These are phyloP conservation scores for Boletus tylopilopsis DNA, from an alignment of 768 basidiomycete genomes.

Conservation along the genomic window DNA sequence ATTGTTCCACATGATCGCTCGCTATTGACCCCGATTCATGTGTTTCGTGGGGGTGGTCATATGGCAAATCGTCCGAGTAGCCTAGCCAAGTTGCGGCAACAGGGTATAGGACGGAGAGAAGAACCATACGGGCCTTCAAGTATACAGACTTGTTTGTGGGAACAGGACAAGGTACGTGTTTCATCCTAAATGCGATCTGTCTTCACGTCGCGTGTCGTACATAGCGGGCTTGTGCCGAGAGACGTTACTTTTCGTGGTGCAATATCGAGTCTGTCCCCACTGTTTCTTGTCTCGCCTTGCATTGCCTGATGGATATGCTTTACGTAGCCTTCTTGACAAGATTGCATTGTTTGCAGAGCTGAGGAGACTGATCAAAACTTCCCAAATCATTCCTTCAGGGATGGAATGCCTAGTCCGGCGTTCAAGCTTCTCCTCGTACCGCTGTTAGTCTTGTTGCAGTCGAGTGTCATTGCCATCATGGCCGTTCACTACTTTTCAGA, in stretches of 20 bases:
- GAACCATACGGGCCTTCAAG: constrained; percentile 20
- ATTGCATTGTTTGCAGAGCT: constrained; percentile 39
- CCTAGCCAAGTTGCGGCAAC: constrained; percentile 27
- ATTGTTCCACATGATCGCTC: constrained; percentile 56
- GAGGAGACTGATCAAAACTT: constrained; percentile 20
- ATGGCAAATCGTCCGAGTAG: constrained; percentile 39
- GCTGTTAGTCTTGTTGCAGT: background rate
- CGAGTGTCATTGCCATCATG: background rate
- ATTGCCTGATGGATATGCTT: background rate
- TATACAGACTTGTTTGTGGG: constrained; percentile 19
- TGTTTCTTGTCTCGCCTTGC: background rate
- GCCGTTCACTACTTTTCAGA: background rate
- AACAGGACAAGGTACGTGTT: constrained; percentile 5
- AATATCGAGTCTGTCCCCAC: constrained; percentile 61
- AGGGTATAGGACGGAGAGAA: constrained; percentile 5
- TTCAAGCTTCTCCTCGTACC: background rate
- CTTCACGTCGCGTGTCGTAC: background rate
- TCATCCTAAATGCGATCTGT: background rate
- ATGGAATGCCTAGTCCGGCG: constrained; percentile 5
- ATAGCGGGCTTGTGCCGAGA: constrained; percentile 31
- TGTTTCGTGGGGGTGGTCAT: constrained; percentile 81
- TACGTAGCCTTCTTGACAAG: constrained; percentile 43
- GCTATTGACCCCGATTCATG: constrained; percentile 57
- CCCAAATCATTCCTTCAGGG: constrained; percentile 8
- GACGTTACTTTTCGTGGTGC: constrained; percentile 69